Percentiles rank a stretch among this genome's conserved stretches.
Evolutionary conservation across 805 yeast species (phyloP).

Genomic region (Monosporozyma siamensis): DNA sequence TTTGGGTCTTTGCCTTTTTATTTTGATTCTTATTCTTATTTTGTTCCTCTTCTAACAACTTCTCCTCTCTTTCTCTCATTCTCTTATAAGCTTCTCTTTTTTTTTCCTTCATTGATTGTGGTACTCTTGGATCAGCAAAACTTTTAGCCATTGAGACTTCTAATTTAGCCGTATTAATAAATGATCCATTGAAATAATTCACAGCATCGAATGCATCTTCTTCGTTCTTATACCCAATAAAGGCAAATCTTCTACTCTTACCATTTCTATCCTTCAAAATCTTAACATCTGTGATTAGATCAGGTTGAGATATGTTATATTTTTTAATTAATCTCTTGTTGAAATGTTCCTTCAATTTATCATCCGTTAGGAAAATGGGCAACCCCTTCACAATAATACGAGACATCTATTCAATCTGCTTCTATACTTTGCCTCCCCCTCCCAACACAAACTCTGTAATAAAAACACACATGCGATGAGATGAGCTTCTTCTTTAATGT

Average conservation of each 20-base stretch:
- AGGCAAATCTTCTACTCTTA: conserved; percentile 85
- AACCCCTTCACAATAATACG: conserved; percentile 87
- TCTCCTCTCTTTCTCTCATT: conserved; percentile 40
- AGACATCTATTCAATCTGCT: conserved; percentile 46
- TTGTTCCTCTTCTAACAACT: conserved; percentile 35
- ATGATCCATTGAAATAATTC: conserved; percentile 63
- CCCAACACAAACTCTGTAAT: not conserved
- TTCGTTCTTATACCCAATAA: conserved; percentile 70
- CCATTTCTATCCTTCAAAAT: conserved; percentile 75
- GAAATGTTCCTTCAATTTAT: conserved; percentile 59
- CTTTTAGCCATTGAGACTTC: conserved; percentile 78
- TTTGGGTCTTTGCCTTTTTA: conserved; percentile 23
- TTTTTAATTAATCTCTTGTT: conserved; percentile 26
- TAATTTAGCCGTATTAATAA: conserved; percentile 72
- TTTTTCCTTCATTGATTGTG: conserved; percentile 51
- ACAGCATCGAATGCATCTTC: conserved; percentile 75
- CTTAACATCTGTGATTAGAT: conserved; percentile 80
- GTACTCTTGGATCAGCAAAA: conserved; percentile 75
- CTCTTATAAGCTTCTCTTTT: conserved; percentile 41
- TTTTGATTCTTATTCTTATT: conserved; percentile 33
- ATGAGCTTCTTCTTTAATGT: conserved; percentile 16
- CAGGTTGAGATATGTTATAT: conserved; percentile 28
- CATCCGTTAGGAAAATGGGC: conserved; percentile 72
- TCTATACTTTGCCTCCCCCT: not conserved
- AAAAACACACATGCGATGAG: conserved; percentile 17